phyloP scores from a whole-genome alignment of 352 stramenopile genomes.

The Globisporangium polare region DNA sequence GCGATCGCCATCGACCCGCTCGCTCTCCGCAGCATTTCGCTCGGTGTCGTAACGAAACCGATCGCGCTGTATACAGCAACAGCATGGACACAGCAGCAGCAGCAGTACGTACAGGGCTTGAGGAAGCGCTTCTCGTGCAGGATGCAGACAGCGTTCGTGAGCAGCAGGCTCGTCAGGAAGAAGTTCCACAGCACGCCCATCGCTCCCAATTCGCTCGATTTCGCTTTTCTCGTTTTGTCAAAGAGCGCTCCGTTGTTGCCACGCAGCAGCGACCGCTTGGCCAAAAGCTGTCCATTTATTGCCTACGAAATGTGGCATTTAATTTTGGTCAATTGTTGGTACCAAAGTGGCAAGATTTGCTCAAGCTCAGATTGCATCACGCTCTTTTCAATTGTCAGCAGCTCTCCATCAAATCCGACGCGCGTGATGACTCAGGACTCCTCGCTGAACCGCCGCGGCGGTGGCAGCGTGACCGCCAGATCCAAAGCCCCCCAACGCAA shows the following conservation, averaged over 20 bases:
- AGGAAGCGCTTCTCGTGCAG: constrained; percentile 88
- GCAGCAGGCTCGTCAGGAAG: constrained; percentile 80
- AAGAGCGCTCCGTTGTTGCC: background rate
- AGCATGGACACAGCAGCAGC: background rate
- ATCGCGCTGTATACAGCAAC: background rate
- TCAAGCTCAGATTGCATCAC: background rate
- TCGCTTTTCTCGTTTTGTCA: background rate
- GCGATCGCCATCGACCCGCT: background rate
- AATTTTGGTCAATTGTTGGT: too few species aligned
- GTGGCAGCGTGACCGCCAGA: background rate
- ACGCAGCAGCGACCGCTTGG: too few species aligned
- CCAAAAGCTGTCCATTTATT: too few species aligned
- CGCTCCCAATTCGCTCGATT: background rate
- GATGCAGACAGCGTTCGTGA: constrained; percentile 85
- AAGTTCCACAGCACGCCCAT: constrained; percentile 90
- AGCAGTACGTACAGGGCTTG: constrained; percentile 54
- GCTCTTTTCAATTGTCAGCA: background rate
- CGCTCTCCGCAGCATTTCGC: background rate
- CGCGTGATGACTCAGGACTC: constrained; percentile 7
- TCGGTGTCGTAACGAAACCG: background rate
- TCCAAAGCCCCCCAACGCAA: background rate
- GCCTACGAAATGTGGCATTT: too few species aligned
- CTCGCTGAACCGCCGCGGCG: constrained; percentile 10
- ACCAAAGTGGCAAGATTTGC: background rate
- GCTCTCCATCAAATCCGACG: constrained; percentile 2